These are phyloP conservation scores for Ilyonectria robusta DNA, from an alignment of 2,329 filamentous ascomycete genomes.

Conservation along the genomic window DNA sequence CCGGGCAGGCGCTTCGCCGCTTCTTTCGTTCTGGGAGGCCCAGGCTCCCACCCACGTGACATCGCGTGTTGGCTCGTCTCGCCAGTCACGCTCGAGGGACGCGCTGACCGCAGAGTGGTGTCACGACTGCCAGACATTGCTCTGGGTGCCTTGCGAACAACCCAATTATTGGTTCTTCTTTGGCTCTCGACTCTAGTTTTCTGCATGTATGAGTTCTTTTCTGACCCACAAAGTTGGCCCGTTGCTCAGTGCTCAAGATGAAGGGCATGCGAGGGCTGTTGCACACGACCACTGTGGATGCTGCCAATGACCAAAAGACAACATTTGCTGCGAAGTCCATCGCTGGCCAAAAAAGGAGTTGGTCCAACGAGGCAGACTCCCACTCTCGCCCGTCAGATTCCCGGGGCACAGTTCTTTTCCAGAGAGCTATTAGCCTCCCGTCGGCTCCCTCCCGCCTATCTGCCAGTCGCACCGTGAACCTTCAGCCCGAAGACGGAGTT, in stretches of 20 bases:
- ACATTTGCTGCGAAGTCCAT: constrained; percentile 57
- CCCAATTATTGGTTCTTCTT: neutral
- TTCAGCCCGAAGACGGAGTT: constrained; percentile 43
- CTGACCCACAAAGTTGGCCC: neutral
- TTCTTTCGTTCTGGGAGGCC: constrained; percentile 12
- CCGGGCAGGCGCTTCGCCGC: constrained; percentile 3
- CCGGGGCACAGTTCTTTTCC: constrained; percentile 48
- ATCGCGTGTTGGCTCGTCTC: constrained; percentile 37
- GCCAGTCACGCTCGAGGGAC: constrained; percentile 29
- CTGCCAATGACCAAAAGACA: constrained; percentile 57
- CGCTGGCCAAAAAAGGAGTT: constrained; percentile 65
- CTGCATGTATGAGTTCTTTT: constrained; percentile 8
- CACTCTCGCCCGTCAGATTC: constrained; percentile 16
- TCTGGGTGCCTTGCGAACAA: neutral
- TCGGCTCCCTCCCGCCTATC: constrained; percentile 48
- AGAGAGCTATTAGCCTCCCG: constrained; percentile 52
- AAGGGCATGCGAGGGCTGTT: constrained; percentile 58
- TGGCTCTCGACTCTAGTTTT: neutral
- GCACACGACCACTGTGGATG: constrained; percentile 67
- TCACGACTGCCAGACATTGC: constrained; percentile 9
- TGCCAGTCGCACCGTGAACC: constrained; percentile 63
- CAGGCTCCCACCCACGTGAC: constrained; percentile 41
- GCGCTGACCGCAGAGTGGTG: constrained; percentile 9
- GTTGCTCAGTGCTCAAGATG: constrained; percentile 49
- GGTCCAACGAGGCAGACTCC: constrained; percentile 42